These are phyloP conservation scores for Cercospora citrullina DNA, from an alignment of 2,329 filamentous ascomycete genomes.

Conservation along the genomic window DNA sequence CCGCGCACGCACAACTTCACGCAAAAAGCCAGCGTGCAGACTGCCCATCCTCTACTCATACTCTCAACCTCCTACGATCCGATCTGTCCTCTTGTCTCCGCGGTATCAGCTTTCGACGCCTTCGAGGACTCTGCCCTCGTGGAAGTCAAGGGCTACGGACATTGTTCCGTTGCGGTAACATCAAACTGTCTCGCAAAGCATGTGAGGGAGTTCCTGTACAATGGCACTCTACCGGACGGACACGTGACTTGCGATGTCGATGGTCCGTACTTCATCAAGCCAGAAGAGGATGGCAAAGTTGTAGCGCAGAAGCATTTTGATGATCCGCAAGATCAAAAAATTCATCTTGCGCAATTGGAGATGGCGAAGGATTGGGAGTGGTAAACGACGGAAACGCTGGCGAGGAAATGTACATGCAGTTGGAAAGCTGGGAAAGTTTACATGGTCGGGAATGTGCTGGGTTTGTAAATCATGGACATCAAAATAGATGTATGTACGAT, in stretches of 20 bases:
- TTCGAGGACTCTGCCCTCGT: slow-evolving; percentile 25
- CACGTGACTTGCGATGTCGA: slow-evolving; percentile 29
- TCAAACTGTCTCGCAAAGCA: slow-evolving; percentile 27
- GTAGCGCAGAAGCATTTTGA: slow-evolving; percentile 23
- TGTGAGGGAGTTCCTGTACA: slow-evolving; percentile 26
- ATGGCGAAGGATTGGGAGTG: slow-evolving; percentile 28
- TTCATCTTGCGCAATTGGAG: slow-evolving; percentile 29
- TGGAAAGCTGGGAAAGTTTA: neutral
- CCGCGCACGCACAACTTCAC: slow-evolving; percentile 27
- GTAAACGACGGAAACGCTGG: neutral
- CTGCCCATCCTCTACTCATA: slow-evolving; percentile 25
- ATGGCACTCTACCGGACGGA: slow-evolving; percentile 23
- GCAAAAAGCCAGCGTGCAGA: slow-evolving; percentile 18
- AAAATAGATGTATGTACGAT: neutral
- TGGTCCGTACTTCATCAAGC: slow-evolving; percentile 28
- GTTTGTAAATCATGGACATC: neutral
- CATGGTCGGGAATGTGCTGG: neutral
- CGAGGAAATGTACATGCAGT: neutral
- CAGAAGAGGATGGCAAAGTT: slow-evolving; percentile 28
- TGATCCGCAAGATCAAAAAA: slow-evolving; percentile 20
- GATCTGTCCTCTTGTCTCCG: slow-evolving; percentile 28
- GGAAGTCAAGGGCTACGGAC: slow-evolving; percentile 28
- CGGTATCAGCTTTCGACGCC: slow-evolving; percentile 20
- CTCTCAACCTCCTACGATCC: slow-evolving; percentile 28
- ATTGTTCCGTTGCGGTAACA: slow-evolving; percentile 27